These are phyloP conservation scores for Pulveroboletus sp. DNA, from an alignment of 768 basidiomycete species.

Conservation along the genomic window DNA sequence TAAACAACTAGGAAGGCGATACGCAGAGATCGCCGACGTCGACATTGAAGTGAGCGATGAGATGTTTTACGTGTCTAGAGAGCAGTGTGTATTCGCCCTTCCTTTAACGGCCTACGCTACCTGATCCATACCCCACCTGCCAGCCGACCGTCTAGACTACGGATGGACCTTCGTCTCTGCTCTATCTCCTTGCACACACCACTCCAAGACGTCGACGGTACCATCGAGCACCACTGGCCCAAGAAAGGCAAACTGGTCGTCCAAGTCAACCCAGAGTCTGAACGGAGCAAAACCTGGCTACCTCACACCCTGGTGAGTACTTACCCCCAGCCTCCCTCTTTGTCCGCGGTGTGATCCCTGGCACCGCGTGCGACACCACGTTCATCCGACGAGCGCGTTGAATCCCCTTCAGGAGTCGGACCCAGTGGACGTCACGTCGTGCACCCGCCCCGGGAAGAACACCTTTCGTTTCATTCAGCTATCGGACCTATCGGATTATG, in stretches of 20 bases:
- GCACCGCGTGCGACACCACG: background rate
- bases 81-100: constrained; percentile 11
- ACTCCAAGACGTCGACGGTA: constrained; percentile 4
- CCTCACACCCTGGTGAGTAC: constrained; percentile 39
- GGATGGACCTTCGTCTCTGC: constrained; percentile 19
- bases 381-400: background rate
- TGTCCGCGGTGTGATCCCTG: background rate
- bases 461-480: constrained; percentile 49
- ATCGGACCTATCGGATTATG: constrained; percentile 35
- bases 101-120: background rate
- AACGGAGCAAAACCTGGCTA: constrained; percentile 37
- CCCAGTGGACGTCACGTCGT: constrained; percentile 39
- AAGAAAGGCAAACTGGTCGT: constrained; percentile 40
- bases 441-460: constrained; percentile 42
- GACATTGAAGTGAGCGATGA: constrained; percentile 17
- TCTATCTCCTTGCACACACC: constrained; percentile 12
- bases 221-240: constrained; percentile 38
- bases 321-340: background rate
- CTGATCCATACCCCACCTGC: background rate
- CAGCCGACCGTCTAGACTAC: constrained; percentile 12
- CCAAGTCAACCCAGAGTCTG: constrained; percentile 38
- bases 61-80: constrained; percentile 17
- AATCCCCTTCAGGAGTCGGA: constrained; percentile 22
- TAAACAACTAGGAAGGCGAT: constrained; percentile 13
- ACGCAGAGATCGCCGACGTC: constrained; percentile 22